Evolutionary conservation across 805 yeast species (phyloP), one percentile per base, ranked within the genome.

Genomic region (Candida michaelii): DNA sequence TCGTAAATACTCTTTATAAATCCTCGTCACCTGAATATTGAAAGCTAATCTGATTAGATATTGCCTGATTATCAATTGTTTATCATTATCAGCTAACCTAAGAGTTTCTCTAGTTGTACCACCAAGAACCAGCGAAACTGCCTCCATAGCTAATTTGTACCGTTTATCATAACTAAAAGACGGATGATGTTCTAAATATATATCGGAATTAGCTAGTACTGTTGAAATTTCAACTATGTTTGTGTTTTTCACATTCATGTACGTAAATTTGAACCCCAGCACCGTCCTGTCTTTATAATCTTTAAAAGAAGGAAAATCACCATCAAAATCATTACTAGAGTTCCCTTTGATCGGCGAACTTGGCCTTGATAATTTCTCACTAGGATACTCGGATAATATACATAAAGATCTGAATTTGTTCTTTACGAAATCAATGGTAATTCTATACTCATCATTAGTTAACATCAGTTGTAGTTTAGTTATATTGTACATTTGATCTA

Each of bases 341-440:
- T 25, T 39, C 4, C 52, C 54, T 30, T 54, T 58, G 1, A 44
- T 48, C 1, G 62, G 60, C 12, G 56, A 50, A 11, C 39, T 37
- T 4, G 60, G 54, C 13, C 62, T 43, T 3, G 56, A 48, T 9
- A 54, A 33, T 5, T 36, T 45, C 13, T 47, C 48, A 23, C 52
- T 63, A 2, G 89, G 87, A 7, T 46, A 43, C 18, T 65, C 79
- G 3, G 80, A 64, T 16, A 84, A 58, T 3, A 84, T 69, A 50
- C 85, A 74, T 53, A 77, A 58, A 1, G 85, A 66, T 42, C 91
- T 65, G 58, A 82, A 83, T 59, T 78, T 77, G 65, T 84, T 84
- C 54, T 82, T 82, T 36, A 69, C 56, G 73, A 80, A 84, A 55
- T 84, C 90, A 14, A 81, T 71, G 43, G 82, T 64, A 10, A 84